Evolutionary conservation across 2,329 filamentous ascomycete species (phyloP).

Genomic region (Calonectria hongkongensis): DNA sequence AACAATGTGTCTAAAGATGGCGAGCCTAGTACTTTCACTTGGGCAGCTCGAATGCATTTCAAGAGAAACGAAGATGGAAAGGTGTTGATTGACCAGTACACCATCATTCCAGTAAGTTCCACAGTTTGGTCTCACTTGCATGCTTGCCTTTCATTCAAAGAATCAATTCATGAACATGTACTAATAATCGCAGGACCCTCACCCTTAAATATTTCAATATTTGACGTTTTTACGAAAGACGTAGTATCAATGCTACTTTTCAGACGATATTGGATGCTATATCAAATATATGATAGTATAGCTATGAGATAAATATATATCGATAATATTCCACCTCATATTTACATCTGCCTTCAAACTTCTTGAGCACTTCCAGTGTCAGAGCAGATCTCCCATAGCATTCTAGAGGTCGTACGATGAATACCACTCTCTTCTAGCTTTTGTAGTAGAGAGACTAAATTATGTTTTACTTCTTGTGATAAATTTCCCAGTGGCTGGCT

Average conservation of each 20-base stretch:
- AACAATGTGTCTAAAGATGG: constrained; percentile 28
- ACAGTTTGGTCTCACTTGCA: too few species aligned
- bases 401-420: constrained; percentile 14
- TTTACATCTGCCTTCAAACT: neutral
- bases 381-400: constrained; percentile 15
- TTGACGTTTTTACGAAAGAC: too few species aligned
- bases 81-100: constrained; percentile 27
- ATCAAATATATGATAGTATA: too few species aligned
- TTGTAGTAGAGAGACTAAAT: neutral
- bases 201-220: neutral
- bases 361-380: neutral
- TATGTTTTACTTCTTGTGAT: neutral
- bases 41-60: constrained; percentile 26
- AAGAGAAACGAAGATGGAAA: constrained; percentile 11
- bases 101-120: constrained; percentile 22
- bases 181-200: constrained; percentile 12
- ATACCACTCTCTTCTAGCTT: constrained; percentile 26
- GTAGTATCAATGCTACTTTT: too few species aligned
- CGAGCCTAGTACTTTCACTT: constrained; percentile 16
- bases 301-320: too few species aligned
- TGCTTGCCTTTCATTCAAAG: too few species aligned
- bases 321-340: too few species aligned
- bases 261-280: too few species aligned
- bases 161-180: too few species aligned
- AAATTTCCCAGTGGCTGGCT: constrained; percentile 15